phyloP scores from a whole-genome alignment of 768 basidiomycete species.

The Rhizopogon salebrosus region DNA sequence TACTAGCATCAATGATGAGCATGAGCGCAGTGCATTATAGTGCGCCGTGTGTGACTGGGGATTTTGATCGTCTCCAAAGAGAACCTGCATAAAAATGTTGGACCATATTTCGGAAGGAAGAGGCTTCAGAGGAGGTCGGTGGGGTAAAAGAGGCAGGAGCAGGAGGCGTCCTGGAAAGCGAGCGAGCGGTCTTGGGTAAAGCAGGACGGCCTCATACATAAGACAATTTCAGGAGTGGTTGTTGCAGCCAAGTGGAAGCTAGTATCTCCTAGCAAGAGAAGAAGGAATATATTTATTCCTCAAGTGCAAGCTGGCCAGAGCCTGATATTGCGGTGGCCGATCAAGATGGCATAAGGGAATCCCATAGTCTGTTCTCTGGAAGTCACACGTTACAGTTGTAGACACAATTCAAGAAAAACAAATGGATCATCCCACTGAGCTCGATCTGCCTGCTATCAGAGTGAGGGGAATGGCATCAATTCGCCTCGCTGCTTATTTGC shows the following conservation, averaged over 20 bases:
- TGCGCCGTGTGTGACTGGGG: conserved; percentile 5
- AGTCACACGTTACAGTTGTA: too few relatives aligned
- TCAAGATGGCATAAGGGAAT: too few relatives aligned
- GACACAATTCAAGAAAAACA: too few relatives aligned
- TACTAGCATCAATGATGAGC: conserved; percentile 29
- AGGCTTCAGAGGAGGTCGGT: conserved; percentile 42
- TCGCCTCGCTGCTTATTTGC: too few relatives aligned
- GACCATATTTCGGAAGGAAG: conserved; percentile 73
- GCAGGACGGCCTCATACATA: conserved; percentile 41
- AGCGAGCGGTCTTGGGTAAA: conserved; percentile 66
- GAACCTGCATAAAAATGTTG: conserved; percentile 44
- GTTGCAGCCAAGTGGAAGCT: background rate
- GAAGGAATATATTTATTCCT: too few relatives aligned
- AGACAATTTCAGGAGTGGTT: background rate
- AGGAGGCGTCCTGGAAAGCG: conserved; percentile 52
- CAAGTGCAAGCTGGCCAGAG: too few relatives aligned
- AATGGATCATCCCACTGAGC: too few relatives aligned
- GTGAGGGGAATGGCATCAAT: too few relatives aligned
- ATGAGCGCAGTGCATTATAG: conserved; percentile 7
- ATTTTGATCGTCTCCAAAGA: conserved; percentile 11
- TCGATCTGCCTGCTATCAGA: too few relatives aligned
- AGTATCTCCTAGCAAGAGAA: too few relatives aligned
- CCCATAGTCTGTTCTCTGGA: too few relatives aligned
- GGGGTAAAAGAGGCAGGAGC: conserved; percentile 65
- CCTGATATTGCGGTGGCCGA: too few relatives aligned